These are phyloP conservation scores for Penicillium odoratum DNA, from an alignment of 495 filamentous ascomycete genomes.

Conservation along the genomic window DNA sequence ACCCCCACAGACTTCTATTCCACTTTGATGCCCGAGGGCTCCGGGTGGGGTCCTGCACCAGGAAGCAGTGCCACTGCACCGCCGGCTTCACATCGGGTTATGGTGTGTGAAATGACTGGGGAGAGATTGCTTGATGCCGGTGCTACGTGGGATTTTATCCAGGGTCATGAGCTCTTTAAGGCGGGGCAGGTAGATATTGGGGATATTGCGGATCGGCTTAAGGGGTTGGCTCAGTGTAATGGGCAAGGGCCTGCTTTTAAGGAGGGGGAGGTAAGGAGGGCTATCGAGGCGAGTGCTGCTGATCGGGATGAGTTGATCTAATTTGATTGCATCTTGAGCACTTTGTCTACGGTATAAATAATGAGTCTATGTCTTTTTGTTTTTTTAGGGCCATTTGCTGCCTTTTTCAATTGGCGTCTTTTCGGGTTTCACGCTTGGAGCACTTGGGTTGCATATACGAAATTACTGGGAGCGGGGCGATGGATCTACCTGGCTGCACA, in stretches of 20 bases:
- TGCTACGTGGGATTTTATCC: slow-evolving; percentile 90
- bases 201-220: slow-evolving; percentile 72
- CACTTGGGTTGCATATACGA: background rate
- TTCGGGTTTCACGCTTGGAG: background rate
- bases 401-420: background rate
- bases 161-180: slow-evolving; percentile 76
- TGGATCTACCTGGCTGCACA: background rate
- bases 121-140: slow-evolving; percentile 75
- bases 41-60: slow-evolving; percentile 15
- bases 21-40: slow-evolving; percentile 38
- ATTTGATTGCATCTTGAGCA: slow-evolving; percentile 8
- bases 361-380: slow-evolving; percentile 8
- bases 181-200: slow-evolving; percentile 81
- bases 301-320: slow-evolving; percentile 74
- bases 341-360: slow-evolving; percentile 7
- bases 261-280: slow-evolving; percentile 68
- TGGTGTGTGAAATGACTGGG: slow-evolving; percentile 62
- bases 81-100: slow-evolving; percentile 59
- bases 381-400: background rate
- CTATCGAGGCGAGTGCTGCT: slow-evolving; percentile 76
- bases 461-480: background rate
- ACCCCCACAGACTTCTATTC: slow-evolving; percentile 67
- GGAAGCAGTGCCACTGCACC: slow-evolving; percentile 26
- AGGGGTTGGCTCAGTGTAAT: slow-evolving; percentile 78
- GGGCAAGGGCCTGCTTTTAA: slow-evolving; percentile 89